Evolutionary conservation across 2,329 filamentous ascomycete genomes (phyloP).

Genomic region (Claviceps monticola): DNA sequence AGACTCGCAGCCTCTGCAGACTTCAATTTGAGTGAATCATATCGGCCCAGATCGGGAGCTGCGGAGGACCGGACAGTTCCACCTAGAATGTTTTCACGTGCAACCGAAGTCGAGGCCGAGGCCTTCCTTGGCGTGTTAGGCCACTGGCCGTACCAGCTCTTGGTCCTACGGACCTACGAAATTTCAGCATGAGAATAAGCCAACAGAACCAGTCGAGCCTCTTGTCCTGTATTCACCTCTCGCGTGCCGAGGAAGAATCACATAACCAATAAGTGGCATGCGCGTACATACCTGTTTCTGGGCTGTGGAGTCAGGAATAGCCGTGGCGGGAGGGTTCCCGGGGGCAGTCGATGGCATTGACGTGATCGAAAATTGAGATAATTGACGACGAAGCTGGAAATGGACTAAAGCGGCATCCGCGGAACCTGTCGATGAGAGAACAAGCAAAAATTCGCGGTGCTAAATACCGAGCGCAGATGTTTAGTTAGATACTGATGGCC

Average conservation of each 20-base stretch:
- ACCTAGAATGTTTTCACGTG: constrained; percentile 46
- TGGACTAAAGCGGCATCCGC: background rate
- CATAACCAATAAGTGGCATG: background rate
- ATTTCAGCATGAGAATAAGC: constrained; percentile 1
- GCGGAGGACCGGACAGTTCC: constrained; percentile 35
- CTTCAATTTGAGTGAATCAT: constrained; percentile 26
- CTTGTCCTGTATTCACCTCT: background rate
- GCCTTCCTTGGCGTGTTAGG: constrained; percentile 44
- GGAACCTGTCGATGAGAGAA: background rate
- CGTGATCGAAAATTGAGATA: background rate
- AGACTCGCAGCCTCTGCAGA: constrained; percentile 19
- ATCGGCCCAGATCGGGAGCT: constrained; percentile 35
- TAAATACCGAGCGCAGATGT: no score
- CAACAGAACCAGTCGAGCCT: background rate
- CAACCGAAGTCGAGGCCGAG: constrained; percentile 43
- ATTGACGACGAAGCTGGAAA: background rate
- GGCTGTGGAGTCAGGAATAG: background rate
- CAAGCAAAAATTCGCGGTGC: background rate
- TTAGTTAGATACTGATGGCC: no score
- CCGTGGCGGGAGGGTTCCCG: background rate
- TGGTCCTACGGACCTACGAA: constrained; percentile 33
- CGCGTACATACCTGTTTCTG: constrained; percentile 9
- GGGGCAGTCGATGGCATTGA: constrained; percentile 3
- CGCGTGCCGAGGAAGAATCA: background rate
- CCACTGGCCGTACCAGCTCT: constrained; percentile 52